Evolutionary conservation across 2,329 filamentous ascomycete species (phyloP), one percentile per base, ranked within the genome.

Genomic region (Pestalotiopsis sp.): DNA sequence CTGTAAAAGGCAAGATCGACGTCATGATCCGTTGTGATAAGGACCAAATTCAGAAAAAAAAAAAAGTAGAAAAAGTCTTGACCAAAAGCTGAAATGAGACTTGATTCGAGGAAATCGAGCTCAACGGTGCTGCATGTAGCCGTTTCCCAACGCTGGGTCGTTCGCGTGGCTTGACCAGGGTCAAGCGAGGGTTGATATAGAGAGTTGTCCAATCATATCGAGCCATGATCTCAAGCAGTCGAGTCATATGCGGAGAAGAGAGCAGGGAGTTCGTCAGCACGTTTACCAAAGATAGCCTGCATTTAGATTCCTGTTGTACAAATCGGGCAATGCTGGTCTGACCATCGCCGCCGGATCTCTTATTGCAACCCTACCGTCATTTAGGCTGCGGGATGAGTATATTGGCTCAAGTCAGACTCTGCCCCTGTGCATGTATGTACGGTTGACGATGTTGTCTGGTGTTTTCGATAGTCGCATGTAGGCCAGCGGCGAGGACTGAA

Each of bases 131-230:
- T 59, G 57, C 27, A 59, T 27, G 25, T 27, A 23, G 20, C 23
- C 57, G 7, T 59, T 36, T 59, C 27, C 45, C 57, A 52, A 23
- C 45, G 45, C n/a, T n/a, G 45, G 45, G 3, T 1, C 11, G 23
- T n/a, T 62, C 36, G 61, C 61, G 39, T 64, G 61, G 61, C 41
- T 27, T 64, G 61, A 64, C 61, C 31, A 49, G 61, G 61, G 36
- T 20, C 20, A 1, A 13, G 57, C 11, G 25, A 45, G 4, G 20
- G 20, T 6, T 20, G 6, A 36, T 14, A 17, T 20, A 14, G 38
- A 39, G 12, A 14, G 27, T 39, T 12, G 12, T 39, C 36, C 57
- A 20, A 62, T 20, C 59, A 62, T 20, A 12, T 20, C 27, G 3
- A 4, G 9, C 38, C 36, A 14, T 17, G 1, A 12, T n/a, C 11